A percentile compares a stretch with the other conserved stretches of the same genome.
phyloP scores from a whole-genome alignment of 164 flowering plant species.

The Chimonanthus praecox region DNA sequence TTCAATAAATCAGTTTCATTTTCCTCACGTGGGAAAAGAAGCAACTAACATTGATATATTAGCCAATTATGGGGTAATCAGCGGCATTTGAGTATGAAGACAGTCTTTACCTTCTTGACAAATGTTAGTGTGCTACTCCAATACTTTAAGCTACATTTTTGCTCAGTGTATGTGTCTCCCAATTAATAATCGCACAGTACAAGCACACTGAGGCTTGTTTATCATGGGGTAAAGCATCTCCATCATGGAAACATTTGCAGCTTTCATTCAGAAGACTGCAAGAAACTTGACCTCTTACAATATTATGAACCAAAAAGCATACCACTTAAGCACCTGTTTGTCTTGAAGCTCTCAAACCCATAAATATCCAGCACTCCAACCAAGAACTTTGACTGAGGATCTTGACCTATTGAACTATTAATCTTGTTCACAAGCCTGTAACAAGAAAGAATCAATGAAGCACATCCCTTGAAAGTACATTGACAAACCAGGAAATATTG shows the following conservation, averaged over 20 bases:
- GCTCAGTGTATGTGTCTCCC: not conserved
- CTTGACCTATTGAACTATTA: conserved; percentile 93
- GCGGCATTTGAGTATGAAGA: no score
- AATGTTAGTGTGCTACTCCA: no score
- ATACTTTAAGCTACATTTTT: no score
- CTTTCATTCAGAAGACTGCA: conserved; percentile 17
- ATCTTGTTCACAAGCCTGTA: conserved; percentile 91
- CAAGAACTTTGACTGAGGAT: conserved; percentile 67
- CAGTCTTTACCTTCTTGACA: no score
- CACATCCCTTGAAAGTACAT: not conserved
- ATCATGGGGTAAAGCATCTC: not conserved
- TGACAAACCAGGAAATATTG: conserved; percentile 8
- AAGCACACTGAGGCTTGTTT: not conserved
- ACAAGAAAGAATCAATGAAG: conserved; percentile 5
- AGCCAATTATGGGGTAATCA: no score
- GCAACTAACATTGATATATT: no score
- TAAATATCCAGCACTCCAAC: conserved; percentile 98
- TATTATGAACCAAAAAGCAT: conserved; percentile 54
- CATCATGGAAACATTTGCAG: conserved; percentile 5
- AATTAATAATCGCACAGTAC: not conserved
- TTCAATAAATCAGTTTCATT: no score
- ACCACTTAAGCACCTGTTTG: conserved; percentile 99
- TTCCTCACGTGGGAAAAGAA: no score
- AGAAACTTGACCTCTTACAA: conserved; percentile 22
- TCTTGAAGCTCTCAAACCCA: conserved; percentile 99